A percentile compares a stretch with the other conserved stretches of the same genome.
Conservation (phyloP, 2,329 filamentous ascomycete genomes). For the Massarina eburnea region DNA sequence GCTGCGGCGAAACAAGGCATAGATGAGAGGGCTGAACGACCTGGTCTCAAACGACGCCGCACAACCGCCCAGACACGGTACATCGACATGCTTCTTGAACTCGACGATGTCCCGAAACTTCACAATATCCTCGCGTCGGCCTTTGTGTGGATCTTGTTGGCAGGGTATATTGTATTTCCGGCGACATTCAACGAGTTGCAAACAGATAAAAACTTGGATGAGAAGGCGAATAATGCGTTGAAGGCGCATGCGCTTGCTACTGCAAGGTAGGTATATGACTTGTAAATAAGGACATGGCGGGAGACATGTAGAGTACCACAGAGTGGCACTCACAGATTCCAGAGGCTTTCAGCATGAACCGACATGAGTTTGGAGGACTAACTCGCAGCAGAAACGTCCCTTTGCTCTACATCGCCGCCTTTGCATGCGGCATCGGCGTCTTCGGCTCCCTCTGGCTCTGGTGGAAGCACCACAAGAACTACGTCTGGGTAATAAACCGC, state of each 20-base stretch:
- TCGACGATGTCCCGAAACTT: slow-evolving; percentile 49
- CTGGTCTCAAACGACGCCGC: slow-evolving; percentile 21
- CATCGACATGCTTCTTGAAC: slow-evolving; percentile 50
- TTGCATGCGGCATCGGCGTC: slow-evolving; percentile 47
- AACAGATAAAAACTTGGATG: slow-evolving; percentile 27
- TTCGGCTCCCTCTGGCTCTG: slow-evolving; percentile 50
- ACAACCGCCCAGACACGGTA: slow-evolving; percentile 32
- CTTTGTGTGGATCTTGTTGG: slow-evolving; percentile 55
- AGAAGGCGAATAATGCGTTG: slow-evolving; percentile 17
- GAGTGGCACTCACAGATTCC: no score
- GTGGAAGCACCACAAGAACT: slow-evolving; percentile 50
- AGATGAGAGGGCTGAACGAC: slow-evolving; percentile 10
- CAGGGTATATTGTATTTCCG: slow-evolving; percentile 56
- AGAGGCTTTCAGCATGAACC: no score
- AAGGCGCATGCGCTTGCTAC: slow-evolving; percentile 35
- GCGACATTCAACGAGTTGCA: slow-evolving; percentile 54
- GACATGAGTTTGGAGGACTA: neutral
- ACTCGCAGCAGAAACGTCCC: slow-evolving; percentile 42
- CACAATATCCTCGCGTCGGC: slow-evolving; percentile 53
- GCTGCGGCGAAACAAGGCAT: neutral
- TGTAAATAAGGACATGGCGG: neutral
- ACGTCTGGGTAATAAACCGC: slow-evolving; percentile 57
- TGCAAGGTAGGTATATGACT: slow-evolving; percentile 13
- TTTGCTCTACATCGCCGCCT: slow-evolving; percentile 48
- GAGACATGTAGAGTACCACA: neutral